Conservation (phyloP, 345 rosid species). For the Toxicodendron radicans region DNA sequence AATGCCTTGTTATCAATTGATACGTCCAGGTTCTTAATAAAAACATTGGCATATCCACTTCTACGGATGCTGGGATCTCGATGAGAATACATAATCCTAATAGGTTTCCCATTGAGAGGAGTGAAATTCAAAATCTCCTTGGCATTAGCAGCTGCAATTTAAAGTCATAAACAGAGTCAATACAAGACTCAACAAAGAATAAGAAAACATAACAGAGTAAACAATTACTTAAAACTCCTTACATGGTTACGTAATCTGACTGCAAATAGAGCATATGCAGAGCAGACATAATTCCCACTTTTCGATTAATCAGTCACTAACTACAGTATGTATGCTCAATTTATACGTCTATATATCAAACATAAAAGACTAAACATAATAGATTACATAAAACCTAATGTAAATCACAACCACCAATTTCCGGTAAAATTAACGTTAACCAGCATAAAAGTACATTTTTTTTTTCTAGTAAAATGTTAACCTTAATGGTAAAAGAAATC, state of each 20-base stretch:
- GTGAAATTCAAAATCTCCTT: constrained; percentile 59
- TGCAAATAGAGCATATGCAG: background rate
- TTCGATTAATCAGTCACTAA: background rate
- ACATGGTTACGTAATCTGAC: background rate
- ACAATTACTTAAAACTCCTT: background rate
- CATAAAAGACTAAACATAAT: background rate
- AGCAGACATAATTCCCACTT: background rate
- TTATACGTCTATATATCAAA: background rate
- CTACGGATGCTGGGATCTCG: constrained; percentile 64
- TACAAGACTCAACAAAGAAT: background rate
- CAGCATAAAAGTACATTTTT: too few species aligned
- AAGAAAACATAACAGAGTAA: background rate
- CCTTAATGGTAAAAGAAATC: too few species aligned
- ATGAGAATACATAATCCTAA: constrained; percentile 71
- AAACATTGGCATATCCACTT: constrained; percentile 70
- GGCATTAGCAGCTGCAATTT: constrained; percentile 55
- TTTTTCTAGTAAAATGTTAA: too few species aligned
- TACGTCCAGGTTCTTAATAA: constrained; percentile 67
- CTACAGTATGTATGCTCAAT: background rate
- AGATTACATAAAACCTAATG: too few species aligned
- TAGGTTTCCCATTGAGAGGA: constrained; percentile 56
- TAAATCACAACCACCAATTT: background rate
- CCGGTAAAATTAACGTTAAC: too few species aligned
- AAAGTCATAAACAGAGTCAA: constrained; percentile 6
- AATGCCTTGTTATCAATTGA: constrained; percentile 58